Percentiles rank a stretch among this genome's conserved stretches.
These are phyloP conservation scores for Didymella exigua DNA, from an alignment of 2,329 filamentous ascomycete species.

Conservation along the genomic window DNA sequence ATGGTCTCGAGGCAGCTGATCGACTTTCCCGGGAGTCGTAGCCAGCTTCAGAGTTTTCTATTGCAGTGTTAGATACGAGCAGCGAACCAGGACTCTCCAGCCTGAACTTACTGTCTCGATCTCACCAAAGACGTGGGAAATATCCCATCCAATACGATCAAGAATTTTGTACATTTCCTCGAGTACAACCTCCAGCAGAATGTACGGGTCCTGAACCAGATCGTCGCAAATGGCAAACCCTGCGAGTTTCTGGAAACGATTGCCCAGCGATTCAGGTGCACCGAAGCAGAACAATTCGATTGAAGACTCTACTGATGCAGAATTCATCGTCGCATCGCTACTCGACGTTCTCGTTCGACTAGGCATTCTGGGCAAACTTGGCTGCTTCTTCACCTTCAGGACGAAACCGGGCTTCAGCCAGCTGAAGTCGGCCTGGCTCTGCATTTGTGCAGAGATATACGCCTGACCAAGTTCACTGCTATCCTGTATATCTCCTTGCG, in stretches of 20 bases:
- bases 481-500: neutral
- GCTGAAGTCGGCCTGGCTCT: slow-evolving; percentile 30
- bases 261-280: slow-evolving; percentile 23
- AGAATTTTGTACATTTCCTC: slow-evolving; percentile 41
- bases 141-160: slow-evolving; percentile 37
- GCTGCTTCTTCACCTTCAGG: slow-evolving; percentile 23
- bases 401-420: slow-evolving; percentile 38
- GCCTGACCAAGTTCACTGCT: neutral
- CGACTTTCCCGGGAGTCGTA: slow-evolving; percentile 21
- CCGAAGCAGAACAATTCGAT: slow-evolving; percentile 42
- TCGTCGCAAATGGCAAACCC: slow-evolving; percentile 23
- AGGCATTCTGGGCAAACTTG: neutral
- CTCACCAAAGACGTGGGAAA: slow-evolving; percentile 38
- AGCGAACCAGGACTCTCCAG: neutral
- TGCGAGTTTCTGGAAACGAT: slow-evolving; percentile 24
- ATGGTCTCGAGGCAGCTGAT: slow-evolving; percentile 26
- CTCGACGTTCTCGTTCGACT: slow-evolving; percentile 20
- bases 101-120: slow-evolving; percentile 36
- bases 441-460: slow-evolving; percentile 4
- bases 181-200: slow-evolving; percentile 39
- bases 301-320: neutral
- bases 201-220: slow-evolving; percentile 38
- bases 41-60: slow-evolving; percentile 33
- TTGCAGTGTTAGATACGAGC: slow-evolving; percentile 7
- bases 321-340: slow-evolving; percentile 18